These are phyloP conservation scores for Arthrobotrys entomopaga DNA, from an alignment of 2,329 filamentous ascomycete genomes.

Conservation along the genomic window DNA sequence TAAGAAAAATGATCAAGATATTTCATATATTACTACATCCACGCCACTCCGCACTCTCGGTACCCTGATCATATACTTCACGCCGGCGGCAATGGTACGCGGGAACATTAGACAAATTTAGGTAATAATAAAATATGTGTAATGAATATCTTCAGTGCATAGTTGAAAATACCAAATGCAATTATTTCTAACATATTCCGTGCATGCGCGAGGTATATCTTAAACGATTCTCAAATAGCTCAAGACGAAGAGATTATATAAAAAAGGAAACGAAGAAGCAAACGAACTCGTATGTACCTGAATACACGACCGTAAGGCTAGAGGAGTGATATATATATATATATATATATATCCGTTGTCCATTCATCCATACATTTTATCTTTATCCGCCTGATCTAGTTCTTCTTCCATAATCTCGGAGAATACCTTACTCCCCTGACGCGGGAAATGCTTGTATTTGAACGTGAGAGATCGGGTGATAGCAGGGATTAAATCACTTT, in stretches of 20 bases:
- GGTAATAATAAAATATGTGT: no score
- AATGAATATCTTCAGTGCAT: no score
- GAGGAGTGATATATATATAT: neutral
- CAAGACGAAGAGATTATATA: neutral
- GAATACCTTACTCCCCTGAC: slow-evolving; percentile 61
- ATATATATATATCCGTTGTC: neutral
- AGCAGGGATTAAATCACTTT: slow-evolving; percentile 51
- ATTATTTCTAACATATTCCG: neutral
- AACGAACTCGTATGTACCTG: neutral
- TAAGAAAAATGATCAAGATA: no score
- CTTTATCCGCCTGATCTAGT: slow-evolving; percentile 57
- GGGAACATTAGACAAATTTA: neutral
- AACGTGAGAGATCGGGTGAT: slow-evolving; percentile 47
- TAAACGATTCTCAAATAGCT: neutral
- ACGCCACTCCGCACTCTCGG: neutral
- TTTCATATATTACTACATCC: no score
- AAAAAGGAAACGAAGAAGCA: neutral
- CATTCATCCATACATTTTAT: slow-evolving; percentile 53
- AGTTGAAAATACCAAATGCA: neutral
- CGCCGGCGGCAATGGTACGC: neutral
- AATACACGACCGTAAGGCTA: neutral
- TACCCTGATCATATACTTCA: neutral
- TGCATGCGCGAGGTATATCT: neutral
- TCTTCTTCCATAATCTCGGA: slow-evolving; percentile 62
- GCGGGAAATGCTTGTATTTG: slow-evolving; percentile 57